Base-by-base conservation (phyloP, 179 eudicot genomes). In the Amaranthus tricolor region DNA sequence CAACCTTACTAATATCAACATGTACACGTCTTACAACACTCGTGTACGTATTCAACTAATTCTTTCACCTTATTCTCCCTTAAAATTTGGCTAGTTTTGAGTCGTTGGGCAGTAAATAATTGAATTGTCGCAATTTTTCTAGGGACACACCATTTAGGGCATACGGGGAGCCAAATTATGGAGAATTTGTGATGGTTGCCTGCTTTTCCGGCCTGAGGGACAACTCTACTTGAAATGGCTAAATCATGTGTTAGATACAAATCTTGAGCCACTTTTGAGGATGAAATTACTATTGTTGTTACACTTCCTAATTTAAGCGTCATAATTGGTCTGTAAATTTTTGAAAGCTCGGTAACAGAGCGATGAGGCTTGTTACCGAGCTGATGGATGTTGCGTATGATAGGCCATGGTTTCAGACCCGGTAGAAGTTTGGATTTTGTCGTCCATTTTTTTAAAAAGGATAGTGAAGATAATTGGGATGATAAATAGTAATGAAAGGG, bases 331-430 rank as follows among this genome's bases (percentile, higher is more conserved):
- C 76, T 66, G 12, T 59, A 72, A 9, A 4, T 59, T 60, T 72
- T 72, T 6, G 75, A 59, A 1, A 72, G 75, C 11, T 59, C 15
- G 57, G 75, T 43, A 0, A 72, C 66, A 3, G 66, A 59, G 6
- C 6, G 66, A 20, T 72, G 75, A 10, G 75, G 75, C 43, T 13
- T 47, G 67, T 6, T 19, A 15, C 75, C 66, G 10, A 72, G 66
- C 55, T 58, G 75, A 57, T 72, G 66, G 7, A 72, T 72, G 67
- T 72, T 72, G 66, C 75, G 66, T 72, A 72, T 72, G 66, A 72
- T 72, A 6, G 75, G 75, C 75, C 75, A 72, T 47, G 66, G 56
- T 72, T 59, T 72, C 11, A 66, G 75, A 3, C 75, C 66, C 8
- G 66, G 75, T 13, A 66, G 75, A 8, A 45, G 75, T 10, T 71